Conservation (phyloP, 768 basidiomycete species). For the Cystoderma amianthinum region DNA sequence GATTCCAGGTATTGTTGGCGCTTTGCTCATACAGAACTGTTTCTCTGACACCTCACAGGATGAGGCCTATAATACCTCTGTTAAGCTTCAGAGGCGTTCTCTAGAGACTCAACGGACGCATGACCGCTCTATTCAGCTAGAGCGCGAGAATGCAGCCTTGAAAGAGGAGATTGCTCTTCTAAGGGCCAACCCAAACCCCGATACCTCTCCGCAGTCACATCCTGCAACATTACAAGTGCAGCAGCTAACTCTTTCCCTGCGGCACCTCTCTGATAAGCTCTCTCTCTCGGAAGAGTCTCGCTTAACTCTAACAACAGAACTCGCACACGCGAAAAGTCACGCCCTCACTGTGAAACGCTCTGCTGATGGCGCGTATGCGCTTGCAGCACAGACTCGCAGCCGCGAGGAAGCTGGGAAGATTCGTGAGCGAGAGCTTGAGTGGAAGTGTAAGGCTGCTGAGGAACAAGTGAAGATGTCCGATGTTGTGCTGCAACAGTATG, state of each 20-base stretch:
- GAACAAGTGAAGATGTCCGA: conserved; percentile 61
- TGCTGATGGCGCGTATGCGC: conserved; percentile 46
- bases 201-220: conserved; percentile 17
- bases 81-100: conserved; percentile 60
- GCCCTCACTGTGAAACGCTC: conserved; percentile 30
- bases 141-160: conserved; percentile 53
- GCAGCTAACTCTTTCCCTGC: conserved; percentile 62
- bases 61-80: conserved; percentile 58
- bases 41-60: conserved; percentile 33
- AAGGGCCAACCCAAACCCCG: conserved; percentile 43
- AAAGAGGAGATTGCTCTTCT: conserved; percentile 48
- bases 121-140: conserved; percentile 40
- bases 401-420: conserved; percentile 46
- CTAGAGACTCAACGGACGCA: conserved; percentile 43
- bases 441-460: conserved; percentile 38
- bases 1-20: conserved; percentile 1
- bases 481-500: conserved; percentile 64
- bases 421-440: conserved; percentile 42
- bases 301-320: conserved; percentile 37
- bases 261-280: conserved; percentile 65
- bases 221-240: conserved; percentile 25
- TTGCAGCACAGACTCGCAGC: conserved; percentile 45
- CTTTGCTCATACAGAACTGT: neutral
- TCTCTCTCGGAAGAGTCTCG: conserved; percentile 52
- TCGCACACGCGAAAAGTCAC: conserved; percentile 36